Evolutionary conservation across 1,139 yeast genomes (phyloP), one percentile per base, ranked within the genome.

Genomic region (Geotrichum histeridarum): DNA sequence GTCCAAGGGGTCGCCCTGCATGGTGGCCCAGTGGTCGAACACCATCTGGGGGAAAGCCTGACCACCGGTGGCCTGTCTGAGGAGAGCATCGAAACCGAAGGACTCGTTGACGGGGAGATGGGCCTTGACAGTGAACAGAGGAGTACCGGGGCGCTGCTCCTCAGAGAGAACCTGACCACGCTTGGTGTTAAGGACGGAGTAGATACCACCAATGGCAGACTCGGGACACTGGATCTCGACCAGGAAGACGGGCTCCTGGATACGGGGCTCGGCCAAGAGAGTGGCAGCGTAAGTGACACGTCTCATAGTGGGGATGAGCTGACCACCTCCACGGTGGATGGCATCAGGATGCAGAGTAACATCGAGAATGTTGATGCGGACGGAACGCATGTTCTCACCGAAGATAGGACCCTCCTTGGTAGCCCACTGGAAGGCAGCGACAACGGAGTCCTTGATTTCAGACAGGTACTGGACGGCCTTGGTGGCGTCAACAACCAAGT

Each of bases 1-100:
- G 79, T 93, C 98, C 69, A 87, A 79, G 74, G 95, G 95, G 77
- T 89, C 94, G 78, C 97, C 96, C 68, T 75, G 72, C 82, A 93
- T 80, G 71, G 86, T 77, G 66, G 89, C 82, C 98, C 98, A 93
- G 78, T 93, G 99, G 77, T 91, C 98, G 79, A 93, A 93, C 78
- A 93, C 93, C 95, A 93, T 84, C 83, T 91, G 98, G 81, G 99
- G 99, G 98, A 93, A 93, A 77, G 99, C 99, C 84, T 93, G 99
- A 79, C 99, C 99, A 87, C 97, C 97, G 73, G 99, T 93, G 73
- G 98, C 96, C 82, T 91, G 97, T 85, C 99, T 90, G 76, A 93
- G 87, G 74, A 90, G 96, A 81, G 95, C 93, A 71, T 96, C 86
- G 96, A 93, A 93, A 86, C 99, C 99, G 85, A 93, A 93, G 61